Evolutionary conservation across 2,329 filamentous ascomycete species (phyloP).

Genomic region (Fusarium clavum): DNA sequence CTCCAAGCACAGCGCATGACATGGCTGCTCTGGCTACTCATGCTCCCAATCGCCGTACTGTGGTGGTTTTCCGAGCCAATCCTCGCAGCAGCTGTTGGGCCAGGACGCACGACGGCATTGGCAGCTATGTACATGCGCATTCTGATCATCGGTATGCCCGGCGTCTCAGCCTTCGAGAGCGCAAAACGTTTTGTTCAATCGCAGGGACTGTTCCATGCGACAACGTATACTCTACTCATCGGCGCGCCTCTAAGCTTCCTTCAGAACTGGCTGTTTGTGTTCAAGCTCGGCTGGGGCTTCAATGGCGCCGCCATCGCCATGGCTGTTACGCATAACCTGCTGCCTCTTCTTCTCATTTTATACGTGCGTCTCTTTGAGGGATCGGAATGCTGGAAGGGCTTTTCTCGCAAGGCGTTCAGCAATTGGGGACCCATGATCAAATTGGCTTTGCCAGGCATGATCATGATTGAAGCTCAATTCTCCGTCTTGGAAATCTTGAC

Average conservation of each 20-base stretch:
- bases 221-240: constrained; percentile 77
- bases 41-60: constrained; percentile 74
- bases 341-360: constrained; percentile 76
- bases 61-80: constrained; percentile 76
- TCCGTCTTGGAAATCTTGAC: constrained; percentile 91
- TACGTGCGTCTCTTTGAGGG: constrained; percentile 80
- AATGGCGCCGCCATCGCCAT: constrained; percentile 84
- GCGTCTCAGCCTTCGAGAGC: constrained; percentile 78
- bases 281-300: constrained; percentile 74
- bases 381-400: constrained; percentile 82
- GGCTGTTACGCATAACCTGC: constrained; percentile 77
- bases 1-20: constrained; percentile 85
- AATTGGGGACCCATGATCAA: constrained; percentile 83
- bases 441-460: constrained; percentile 83
- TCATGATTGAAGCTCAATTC: constrained; percentile 93
- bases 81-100: constrained; percentile 56
- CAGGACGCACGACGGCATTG: constrained; percentile 70
- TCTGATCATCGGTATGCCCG: constrained; percentile 76
- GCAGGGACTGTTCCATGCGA: constrained; percentile 80
- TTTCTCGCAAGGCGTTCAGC: constrained; percentile 72
- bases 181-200: constrained; percentile 83
- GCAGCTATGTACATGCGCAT: constrained; percentile 78
- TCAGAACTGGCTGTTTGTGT: constrained; percentile 81
- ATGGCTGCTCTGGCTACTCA: constrained; percentile 76
- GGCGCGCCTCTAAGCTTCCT: constrained; percentile 80